Evolutionary conservation across 768 basidiomycete genomes (phyloP).

Genomic region (Mycena crocata): DNA sequence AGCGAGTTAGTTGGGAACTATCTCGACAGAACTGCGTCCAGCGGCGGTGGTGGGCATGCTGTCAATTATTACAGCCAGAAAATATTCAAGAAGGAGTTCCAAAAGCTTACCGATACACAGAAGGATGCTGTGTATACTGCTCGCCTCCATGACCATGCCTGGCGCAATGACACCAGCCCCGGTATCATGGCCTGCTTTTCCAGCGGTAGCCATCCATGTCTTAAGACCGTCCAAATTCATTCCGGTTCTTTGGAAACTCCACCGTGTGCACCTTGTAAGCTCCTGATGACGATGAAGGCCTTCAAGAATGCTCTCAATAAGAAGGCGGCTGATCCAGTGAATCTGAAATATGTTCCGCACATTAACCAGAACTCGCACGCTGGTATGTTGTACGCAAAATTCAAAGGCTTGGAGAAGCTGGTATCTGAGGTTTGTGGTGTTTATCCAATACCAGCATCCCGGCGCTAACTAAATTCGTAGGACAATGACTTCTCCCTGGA

Average conservation of each 20-base stretch:
- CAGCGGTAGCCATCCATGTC: background rate
- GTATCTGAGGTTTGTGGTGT: background rate
- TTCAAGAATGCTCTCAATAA: background rate
- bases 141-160: background rate
- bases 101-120: background rate
- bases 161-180: background rate
- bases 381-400: conserved; percentile 1
- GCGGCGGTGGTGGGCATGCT: background rate
- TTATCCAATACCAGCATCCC: background rate
- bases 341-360: background rate
- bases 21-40: background rate
- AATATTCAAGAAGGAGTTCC: background rate
- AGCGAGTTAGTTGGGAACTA: background rate
- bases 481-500: conserved; percentile 6
- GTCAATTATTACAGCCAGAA: background rate
- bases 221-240: background rate
- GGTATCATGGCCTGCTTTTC: conserved; percentile 14
- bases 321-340: background rate
- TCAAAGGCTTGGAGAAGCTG: conserved; percentile 1
- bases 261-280: background rate
- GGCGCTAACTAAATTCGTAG: background rate
- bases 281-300: background rate
- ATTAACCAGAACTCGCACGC: conserved; percentile 3
- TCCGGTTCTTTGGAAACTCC: background rate
- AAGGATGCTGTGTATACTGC: background rate